Percentiles rank a stretch among this genome's conserved stretches.
Conservation (phyloP, 176 grass and related monocot genomes). For the Avena sativa region DNA sequence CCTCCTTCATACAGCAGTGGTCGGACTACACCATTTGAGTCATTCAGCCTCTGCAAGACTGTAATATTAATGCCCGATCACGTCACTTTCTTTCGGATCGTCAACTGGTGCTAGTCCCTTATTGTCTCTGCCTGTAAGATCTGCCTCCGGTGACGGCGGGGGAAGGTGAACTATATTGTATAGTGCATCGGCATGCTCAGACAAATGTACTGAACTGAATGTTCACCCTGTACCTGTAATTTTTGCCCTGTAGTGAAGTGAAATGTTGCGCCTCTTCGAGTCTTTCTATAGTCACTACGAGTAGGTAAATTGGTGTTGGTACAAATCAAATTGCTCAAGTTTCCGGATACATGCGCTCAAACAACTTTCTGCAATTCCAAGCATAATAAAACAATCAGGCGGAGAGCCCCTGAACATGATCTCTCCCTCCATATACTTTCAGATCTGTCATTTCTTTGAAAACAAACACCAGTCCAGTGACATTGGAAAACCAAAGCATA, state of each 20-base stretch:
- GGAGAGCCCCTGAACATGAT: neutral
- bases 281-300: neutral
- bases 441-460: neutral
- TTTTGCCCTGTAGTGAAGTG: constrained; percentile 19
- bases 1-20: constrained; percentile 83
- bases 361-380: neutral
- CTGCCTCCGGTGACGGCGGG: neutral
- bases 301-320: neutral
- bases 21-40: constrained; percentile 48
- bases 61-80: neutral
- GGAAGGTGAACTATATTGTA: neutral
- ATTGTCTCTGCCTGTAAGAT: neutral
- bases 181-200: constrained; percentile 11
- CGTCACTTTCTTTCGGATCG: neutral
- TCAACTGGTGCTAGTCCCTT: neutral
- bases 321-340: neutral
- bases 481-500: neutral
- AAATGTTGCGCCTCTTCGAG: neutral
- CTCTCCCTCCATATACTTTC: neutral
- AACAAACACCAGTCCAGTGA: neutral
- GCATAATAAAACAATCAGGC: neutral
- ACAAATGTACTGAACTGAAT: neutral
- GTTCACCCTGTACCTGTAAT: constrained; percentile 32
- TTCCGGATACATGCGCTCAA: neutral
- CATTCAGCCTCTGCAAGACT: neutral